phyloP scores from a whole-genome alignment of 805 yeast genomes.

The Metschnikowia bowlesiae region DNA sequence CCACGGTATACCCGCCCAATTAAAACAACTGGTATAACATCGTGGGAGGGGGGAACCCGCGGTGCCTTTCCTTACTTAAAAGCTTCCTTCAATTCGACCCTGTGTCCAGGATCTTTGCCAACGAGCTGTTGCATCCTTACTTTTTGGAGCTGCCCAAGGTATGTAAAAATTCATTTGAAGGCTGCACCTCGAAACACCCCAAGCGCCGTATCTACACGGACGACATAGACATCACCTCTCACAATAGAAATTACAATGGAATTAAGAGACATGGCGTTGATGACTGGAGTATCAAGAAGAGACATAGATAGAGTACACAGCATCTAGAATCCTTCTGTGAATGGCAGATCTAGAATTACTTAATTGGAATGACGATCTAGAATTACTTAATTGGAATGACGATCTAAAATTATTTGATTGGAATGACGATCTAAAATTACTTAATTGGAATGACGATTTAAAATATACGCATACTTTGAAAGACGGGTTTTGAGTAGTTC shows the following conservation, averaged over 20 bases:
- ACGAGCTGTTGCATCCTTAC: constrained; percentile 73
- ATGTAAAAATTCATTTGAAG: constrained; percentile 73
- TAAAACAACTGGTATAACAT: constrained; percentile 82
- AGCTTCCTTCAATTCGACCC: constrained; percentile 86
- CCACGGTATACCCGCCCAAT: constrained; percentile 47
- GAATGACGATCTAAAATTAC: too few species aligned
- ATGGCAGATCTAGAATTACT: too few species aligned
- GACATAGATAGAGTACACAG: constrained; percentile 7
- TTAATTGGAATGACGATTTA: too few species aligned
- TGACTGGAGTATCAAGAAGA: constrained; percentile 6
- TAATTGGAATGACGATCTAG: too few species aligned
- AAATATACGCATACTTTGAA: too few species aligned
- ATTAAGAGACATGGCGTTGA: constrained; percentile 24
- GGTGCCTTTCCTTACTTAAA: constrained; percentile 61
- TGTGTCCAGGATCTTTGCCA: constrained; percentile 69
- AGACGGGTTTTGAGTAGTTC: too few species aligned
- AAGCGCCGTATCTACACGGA: constrained; percentile 81
- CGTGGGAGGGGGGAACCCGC: constrained; percentile 68
- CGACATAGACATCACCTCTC: constrained; percentile 66
- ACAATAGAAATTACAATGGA: constrained; percentile 19
- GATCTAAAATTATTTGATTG: too few species aligned
- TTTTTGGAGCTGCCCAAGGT: constrained; percentile 70
- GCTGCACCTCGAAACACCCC: constrained; percentile 72
- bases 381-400: too few species aligned
- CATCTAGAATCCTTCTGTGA: not conserved